Base-by-base conservation (phyloP, 805 yeast genomes). In the Starmerella davenportii region DNA sequence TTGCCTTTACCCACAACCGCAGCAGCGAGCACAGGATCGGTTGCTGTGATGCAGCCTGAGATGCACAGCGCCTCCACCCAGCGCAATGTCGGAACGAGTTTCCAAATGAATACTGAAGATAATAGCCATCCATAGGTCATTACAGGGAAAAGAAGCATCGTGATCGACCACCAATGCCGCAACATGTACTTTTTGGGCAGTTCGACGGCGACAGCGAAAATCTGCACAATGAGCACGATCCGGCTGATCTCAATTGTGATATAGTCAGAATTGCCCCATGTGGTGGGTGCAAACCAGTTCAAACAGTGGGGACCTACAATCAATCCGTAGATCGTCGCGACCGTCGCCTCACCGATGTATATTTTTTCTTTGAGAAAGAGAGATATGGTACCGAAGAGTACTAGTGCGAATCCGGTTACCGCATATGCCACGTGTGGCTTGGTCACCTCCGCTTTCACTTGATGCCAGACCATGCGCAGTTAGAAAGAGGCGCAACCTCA, bases 1-100 rank as follows among this genome's bases (percentile, higher is more conserved):
- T 80, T 79, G 47, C 93, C 93, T 51, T 79, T 84, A 56, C 94
- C 93, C 9, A 84, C 94, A 29, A 84, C 93, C 2, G 95, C 93
- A 15, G 93, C 90, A 2, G 95, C 94, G 52, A 84, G 65, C 31
- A 84, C 90, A 5, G 95, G 95, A 59, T 84, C 95, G 0, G 95
- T 85, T 2, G 95, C 95, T 0, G 95, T 85, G 34, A 84, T 74
- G 55, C 94, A 82, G 1, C 93, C 94, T 24, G 85, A 70, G 1
- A 84, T 72, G 35, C 76, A 65, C 27, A 84, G 65, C 2, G 81
- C 75, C 36, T 74, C 79, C 17, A 79, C 57, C 61, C 84, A 81
- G 39, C 69, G 62, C 41, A 84, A 63, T 7, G 74, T 70, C 1
- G 90, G 87, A 27, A 85, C 74, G 23, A 85, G 60, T 19, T 68